Evolutionary conservation across 306 rosid genomes (phyloP).

Genomic region (Cucumis melo): DNA sequence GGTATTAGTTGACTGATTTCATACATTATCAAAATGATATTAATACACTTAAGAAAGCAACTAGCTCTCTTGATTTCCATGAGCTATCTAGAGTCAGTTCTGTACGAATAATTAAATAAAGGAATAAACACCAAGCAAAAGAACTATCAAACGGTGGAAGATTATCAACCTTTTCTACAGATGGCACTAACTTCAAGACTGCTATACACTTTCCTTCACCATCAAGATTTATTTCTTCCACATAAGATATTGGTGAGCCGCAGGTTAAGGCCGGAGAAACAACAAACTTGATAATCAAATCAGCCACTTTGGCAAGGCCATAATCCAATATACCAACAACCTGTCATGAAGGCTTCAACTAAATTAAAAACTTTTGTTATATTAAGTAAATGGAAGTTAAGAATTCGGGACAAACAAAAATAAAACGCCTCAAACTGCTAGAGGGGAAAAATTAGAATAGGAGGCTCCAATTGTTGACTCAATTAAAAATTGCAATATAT

Average conservation of each 20-base stretch:
- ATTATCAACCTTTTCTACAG: conserved; percentile 34
- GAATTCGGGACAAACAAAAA: neutral
- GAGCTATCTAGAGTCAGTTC: neutral
- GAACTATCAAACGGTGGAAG: neutral
- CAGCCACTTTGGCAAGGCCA: conserved; percentile 84
- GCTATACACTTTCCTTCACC: conserved; percentile 21
- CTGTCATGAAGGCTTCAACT: conserved; percentile 19
- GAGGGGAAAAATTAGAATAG: neutral
- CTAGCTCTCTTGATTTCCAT: neutral
- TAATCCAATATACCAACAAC: conserved; percentile 73
- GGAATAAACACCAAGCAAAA: neutral
- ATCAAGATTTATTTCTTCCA: conserved; percentile 38
- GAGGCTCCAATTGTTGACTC: neutral
- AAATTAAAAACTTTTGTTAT: neutral
- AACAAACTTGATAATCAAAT: conserved; percentile 61
- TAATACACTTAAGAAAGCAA: neutral
- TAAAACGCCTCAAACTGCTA: neutral
- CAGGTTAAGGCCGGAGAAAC: conserved; percentile 41
- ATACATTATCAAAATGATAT: neutral
- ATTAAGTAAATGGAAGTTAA: neutral
- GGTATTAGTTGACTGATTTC: neutral
- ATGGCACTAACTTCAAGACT: conserved; percentile 42
- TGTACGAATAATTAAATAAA: neutral
- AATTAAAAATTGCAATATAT: neutral
- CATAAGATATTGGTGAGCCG: conserved; percentile 35